Base-by-base conservation (phyloP, 2,329 filamentous ascomycete genomes). In the Chrysoporthe puriensis region DNA sequence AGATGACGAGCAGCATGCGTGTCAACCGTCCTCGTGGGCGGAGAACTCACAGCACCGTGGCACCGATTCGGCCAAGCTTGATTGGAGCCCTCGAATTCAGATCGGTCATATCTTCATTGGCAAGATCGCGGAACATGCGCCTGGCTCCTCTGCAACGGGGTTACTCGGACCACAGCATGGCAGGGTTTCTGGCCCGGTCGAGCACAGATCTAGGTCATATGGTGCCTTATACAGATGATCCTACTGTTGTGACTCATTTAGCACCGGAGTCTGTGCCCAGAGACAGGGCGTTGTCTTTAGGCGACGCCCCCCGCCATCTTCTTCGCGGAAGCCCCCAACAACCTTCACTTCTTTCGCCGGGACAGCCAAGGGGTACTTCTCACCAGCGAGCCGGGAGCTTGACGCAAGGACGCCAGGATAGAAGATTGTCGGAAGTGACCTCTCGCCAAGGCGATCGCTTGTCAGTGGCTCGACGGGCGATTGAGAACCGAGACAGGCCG, bases 61-160 rank as follows among this genome's bases (percentile, higher is more conserved):
- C 90, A 7, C 91, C 94, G 0, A 97, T 99, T 70, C 87, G 96
- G 56, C 95, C 96, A 1, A 98, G 96, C 81, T 82, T 99, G 59
- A 91, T 99, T 3, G 96, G 96, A 56, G 96, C 93, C 9, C 83
- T 99, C 67, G 96, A 99, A 79, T 99, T 99, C 73, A 88, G 94
- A 73, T 95, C 95, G 2, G 91, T 97, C 3, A 82, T 99, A 58
- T 91, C 92, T n/a, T 94, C 94, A 2, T 80, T 99, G 66, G 90
- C 96, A 74, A 91, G 90, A 71, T 92, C 93, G 66, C 88, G 92
- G 74, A 96, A 93, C 71, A 87, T 92, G 36, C 88, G 90, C 73
- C 85, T 91, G 21, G 86, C 89, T 56, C 86, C 89, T 2, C 89
- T 97, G 71, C 79, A 88, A 34, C 86, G 91, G 69, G 88, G 90